These are phyloP conservation scores for Pyrenochaeta sp. DNA, from an alignment of 2,329 filamentous ascomycete species.

Conservation along the genomic window DNA sequence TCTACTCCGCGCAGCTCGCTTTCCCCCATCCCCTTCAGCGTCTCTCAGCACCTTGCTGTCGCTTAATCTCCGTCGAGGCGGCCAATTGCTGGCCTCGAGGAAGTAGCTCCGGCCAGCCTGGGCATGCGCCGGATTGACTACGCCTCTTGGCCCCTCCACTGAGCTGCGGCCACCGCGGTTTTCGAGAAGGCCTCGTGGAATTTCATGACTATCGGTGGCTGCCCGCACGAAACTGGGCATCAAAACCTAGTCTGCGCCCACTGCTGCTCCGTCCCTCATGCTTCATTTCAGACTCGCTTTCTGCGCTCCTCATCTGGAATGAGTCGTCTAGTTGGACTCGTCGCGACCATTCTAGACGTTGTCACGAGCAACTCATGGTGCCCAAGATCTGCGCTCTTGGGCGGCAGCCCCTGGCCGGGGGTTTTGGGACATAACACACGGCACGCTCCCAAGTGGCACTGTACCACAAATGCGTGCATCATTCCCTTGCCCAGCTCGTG, in stretches of 20 bases:
- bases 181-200: conserved; percentile 48
- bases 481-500: conserved; percentile 23
- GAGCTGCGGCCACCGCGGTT: conserved; percentile 19
- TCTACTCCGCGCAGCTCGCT: conserved; percentile 20
- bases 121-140: conserved; percentile 18
- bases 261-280: conserved; percentile 5
- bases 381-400: conserved; percentile 37
- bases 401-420: conserved; percentile 9
- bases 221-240: conserved; percentile 9
- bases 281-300: background rate
- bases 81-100: conserved; percentile 30
- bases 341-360: background rate
- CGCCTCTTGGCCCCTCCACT: conserved; percentile 25
- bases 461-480: conserved; percentile 8
- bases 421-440: conserved; percentile 5
- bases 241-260: background rate
- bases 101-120: conserved; percentile 26
- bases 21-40: conserved; percentile 9
- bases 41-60: conserved; percentile 24
- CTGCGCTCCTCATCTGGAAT: background rate
- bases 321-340: conserved; percentile 4
- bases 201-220: conserved; percentile 37
- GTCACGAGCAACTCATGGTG: conserved; percentile 12
- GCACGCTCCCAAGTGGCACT: too few relatives aligned
- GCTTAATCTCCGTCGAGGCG: conserved; percentile 33